Conservation (phyloP, 2,329 filamentous ascomycete species). For the Colletotrichum spinosum region DNA sequence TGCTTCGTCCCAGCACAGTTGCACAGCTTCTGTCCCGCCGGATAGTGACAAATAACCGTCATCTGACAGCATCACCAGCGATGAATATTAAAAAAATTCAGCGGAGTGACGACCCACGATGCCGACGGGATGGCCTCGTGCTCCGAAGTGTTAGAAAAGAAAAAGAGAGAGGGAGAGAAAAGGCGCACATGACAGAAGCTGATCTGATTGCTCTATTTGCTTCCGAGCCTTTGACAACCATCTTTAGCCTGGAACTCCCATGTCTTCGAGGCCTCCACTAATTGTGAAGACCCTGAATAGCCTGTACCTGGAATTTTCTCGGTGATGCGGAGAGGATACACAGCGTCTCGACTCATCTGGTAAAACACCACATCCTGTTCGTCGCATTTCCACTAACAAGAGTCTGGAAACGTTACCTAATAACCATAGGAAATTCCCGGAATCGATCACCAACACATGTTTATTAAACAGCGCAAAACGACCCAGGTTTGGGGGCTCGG, state of each 20-base stretch:
- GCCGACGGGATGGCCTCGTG: slow-evolving; percentile 17
- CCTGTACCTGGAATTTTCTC: slow-evolving; percentile 6
- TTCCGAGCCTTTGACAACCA: neutral
- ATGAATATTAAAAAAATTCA: neutral
- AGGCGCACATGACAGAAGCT: slow-evolving; percentile 15
- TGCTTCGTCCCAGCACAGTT: neutral
- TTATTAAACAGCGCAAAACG: neutral
- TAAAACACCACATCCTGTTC: neutral
- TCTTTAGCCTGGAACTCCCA: neutral
- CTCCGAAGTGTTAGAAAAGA: neutral
- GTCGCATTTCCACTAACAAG: neutral
- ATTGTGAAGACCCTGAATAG: too few relatives aligned
- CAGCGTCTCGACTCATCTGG: neutral
- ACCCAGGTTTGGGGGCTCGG: neutral
- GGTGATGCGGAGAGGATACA: slow-evolving; percentile 3
- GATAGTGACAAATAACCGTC: neutral
- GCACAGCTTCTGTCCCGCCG: neutral
- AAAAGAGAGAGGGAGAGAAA: too few relatives aligned
- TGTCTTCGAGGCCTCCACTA: too few relatives aligned
- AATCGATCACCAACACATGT: neutral
- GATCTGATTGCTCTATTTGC: neutral
- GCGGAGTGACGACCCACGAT: neutral
- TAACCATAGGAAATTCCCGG: slow-evolving; percentile 1
- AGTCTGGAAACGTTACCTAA: neutral
- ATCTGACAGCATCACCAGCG: neutral